Evolutionary conservation across 2,329 filamentous ascomycete species (phyloP).

Genomic region (Fusarium dlaminii): DNA sequence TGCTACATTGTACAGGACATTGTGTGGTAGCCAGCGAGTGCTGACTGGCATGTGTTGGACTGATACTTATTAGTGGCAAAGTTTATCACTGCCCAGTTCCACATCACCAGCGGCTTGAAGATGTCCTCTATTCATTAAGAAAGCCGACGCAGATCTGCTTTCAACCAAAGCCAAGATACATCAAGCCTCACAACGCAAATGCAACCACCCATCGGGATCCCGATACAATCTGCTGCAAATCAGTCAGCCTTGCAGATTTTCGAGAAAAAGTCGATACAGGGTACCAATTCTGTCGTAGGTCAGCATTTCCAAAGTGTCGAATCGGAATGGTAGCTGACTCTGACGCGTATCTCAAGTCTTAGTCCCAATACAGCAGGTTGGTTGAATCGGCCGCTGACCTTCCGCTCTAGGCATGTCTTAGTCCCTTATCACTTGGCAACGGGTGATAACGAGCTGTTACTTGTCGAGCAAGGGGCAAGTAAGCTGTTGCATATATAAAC

Average conservation of each 20-base stretch:
- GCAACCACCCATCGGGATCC: not conserved
- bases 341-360: not conserved
- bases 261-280: conserved; percentile 1
- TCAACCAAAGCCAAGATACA: not conserved
- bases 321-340: not conserved
- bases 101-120: not conserved
- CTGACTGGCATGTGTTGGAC: not conserved
- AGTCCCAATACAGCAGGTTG: conserved; percentile 16
- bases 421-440: conserved; percentile 19
- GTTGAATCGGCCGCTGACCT: not conserved
- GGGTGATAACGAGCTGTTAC: conserved; percentile 6
- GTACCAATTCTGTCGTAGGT: not conserved
- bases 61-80: not conserved
- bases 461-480: not conserved
- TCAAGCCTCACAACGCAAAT: not conserved
- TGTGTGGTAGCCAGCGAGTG: not conserved
- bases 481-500: conserved; percentile 14
- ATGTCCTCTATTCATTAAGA: not conserved
- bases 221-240: not conserved
- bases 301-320: not conserved
- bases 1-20: not conserved
- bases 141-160: not conserved
- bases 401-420: conserved; percentile 3
- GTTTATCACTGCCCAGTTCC: not conserved
- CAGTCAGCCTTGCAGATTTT: not conserved